Evolutionary conservation across 306 rosid genomes (phyloP).

Genomic region (Acmispon strigosus): DNA sequence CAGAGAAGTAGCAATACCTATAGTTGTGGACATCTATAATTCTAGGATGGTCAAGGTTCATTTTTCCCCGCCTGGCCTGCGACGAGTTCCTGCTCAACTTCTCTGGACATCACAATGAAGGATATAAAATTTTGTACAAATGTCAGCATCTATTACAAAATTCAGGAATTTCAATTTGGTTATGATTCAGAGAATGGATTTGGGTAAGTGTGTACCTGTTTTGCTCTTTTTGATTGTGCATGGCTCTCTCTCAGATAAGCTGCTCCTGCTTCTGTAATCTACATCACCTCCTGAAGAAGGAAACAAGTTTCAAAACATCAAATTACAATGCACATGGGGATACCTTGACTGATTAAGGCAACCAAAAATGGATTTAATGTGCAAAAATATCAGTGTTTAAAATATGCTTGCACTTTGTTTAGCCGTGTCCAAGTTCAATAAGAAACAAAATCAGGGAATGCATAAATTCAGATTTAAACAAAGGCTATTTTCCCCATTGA

Average conservation of each 20-base stretch:
- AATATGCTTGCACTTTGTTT: neutral
- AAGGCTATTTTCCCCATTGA: neutral
- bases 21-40: constrained; percentile 89
- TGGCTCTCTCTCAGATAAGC: constrained; percentile 96
- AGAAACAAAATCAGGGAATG: neutral
- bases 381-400: neutral
- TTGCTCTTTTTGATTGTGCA: constrained; percentile 89
- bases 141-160: neutral
- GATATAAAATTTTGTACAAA: neutral
- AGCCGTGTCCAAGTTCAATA: constrained; percentile 11
- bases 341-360: constrained; percentile 3
- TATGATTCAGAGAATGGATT: constrained; percentile 1
- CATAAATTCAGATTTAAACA: constrained; percentile 10
- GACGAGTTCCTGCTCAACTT: constrained; percentile 62
- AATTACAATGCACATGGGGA: neutral
- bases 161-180: neutral
- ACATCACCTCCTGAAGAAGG: constrained; percentile 61
- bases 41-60: constrained; percentile 96
- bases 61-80: constrained; percentile 60
- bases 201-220: constrained; percentile 52
- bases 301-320: constrained; percentile 28
- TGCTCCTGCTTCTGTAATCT: constrained; percentile 69
- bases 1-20: constrained; percentile 46
- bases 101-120: constrained; percentile 48
- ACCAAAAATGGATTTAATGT: neutral